phyloP scores from a whole-genome alignment of 306 rosid species.

The Dryas alaskensis region DNA sequence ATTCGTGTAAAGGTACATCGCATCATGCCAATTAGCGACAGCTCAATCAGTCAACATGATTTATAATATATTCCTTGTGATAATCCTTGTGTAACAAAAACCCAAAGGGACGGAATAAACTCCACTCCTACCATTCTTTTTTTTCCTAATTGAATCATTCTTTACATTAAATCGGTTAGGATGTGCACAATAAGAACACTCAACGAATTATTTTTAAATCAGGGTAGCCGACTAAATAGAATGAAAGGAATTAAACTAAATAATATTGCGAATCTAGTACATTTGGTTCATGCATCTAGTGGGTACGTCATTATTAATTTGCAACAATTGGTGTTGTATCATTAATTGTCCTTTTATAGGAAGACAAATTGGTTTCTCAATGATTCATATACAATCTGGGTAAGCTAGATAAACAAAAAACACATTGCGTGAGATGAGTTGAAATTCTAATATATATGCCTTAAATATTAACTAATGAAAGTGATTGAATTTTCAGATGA shows the following conservation, averaged over 20 bases:
- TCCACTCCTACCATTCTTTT: not conserved
- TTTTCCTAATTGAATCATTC: not conserved
- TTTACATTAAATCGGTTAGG: not conserved
- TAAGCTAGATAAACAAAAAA: not conserved
- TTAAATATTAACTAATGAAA: too few species aligned
- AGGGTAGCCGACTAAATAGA: constrained; percentile 4
- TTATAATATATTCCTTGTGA: not conserved
- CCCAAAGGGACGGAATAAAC: not conserved
- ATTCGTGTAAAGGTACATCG: not conserved
- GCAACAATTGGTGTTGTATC: not conserved
- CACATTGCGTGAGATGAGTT: not conserved
- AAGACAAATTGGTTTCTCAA: not conserved
- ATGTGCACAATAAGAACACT: not conserved
- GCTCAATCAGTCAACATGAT: not conserved
- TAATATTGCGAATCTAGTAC: not conserved
- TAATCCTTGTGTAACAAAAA: not conserved
- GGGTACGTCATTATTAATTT: not conserved
- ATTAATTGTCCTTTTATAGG: not conserved
- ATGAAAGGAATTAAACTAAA: not conserved
- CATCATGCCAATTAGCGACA: not conserved
- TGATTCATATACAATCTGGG: not conserved
- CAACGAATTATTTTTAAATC: not conserved
- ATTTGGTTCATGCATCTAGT: not conserved
- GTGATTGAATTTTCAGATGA: too few species aligned
- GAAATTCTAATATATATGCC: too few species aligned